Evolutionary conservation across 495 filamentous ascomycete genomes (phyloP).

Genomic region (Aspergillus baeticus): DNA sequence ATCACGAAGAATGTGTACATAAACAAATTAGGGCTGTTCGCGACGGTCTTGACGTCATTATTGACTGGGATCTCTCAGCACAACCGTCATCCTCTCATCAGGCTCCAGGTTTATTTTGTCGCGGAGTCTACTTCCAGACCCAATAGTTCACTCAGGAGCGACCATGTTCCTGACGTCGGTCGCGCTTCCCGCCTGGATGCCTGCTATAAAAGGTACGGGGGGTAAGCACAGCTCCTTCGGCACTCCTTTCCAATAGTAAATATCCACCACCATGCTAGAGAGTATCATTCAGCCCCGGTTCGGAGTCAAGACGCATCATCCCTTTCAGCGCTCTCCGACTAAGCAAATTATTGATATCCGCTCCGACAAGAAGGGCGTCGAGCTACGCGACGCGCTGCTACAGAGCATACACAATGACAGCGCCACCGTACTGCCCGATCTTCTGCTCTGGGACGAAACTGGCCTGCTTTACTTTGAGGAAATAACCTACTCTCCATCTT

Average conservation of each 20-base stretch:
- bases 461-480: constrained; percentile 76
- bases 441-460: constrained; percentile 58
- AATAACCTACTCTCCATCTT: constrained; percentile 74
- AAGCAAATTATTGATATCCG: constrained; percentile 12
- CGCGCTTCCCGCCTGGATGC: too few species aligned
- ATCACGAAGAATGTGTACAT: background rate
- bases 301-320: background rate
- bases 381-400: constrained; percentile 5
- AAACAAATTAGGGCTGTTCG: background rate
- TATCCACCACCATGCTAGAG: background rate
- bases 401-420: constrained; percentile 5
- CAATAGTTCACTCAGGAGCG: background rate
- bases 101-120: too few species aligned
- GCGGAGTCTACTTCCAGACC: background rate
- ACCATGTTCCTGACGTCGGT: background rate
- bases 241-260: background rate
- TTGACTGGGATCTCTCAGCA: background rate
- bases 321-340: background rate
- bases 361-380: constrained; percentile 4
- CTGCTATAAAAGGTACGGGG: too few species aligned
- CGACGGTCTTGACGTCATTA: background rate
- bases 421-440: constrained; percentile 8
- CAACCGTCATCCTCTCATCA: background rate
- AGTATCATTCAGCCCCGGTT: background rate
- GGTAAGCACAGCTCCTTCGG: too few species aligned